Evolutionary conservation across 2,329 filamentous ascomycete species (phyloP), one percentile per base, ranked within the genome.

Genomic region (Arthrobotrys sphaeroides): DNA sequence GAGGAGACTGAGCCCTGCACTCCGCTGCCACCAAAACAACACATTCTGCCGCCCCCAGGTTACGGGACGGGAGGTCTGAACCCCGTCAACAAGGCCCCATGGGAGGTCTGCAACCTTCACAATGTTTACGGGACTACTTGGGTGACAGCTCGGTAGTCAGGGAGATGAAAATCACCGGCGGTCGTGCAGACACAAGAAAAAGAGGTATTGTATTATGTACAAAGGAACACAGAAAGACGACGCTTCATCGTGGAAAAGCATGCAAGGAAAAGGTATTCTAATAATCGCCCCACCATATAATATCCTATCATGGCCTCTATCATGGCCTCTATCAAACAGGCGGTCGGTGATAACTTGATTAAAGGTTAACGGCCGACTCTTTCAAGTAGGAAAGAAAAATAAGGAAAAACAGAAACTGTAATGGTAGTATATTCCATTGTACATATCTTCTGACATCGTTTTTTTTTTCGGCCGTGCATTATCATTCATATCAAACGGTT

Each of bases 1-100:
- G 70, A 62, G 61, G 70, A 67, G 70, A 38, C 43, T 60, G 62
- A n/a, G n/a, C n/a, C n/a, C n/a, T n/a, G n/a, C n/a, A n/a, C n/a
- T n/a, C 55, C 55, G n/a, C 42, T 42, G 33, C 31, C 53, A 59
- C 38, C 55, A 60, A 43, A 47, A 59, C 66, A 70, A 70, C 66
- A 70, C 66, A 70, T 69, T 47, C 13, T 53, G 36, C n/a, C n/a
- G n/a, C n/a, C n/a, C n/a, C n/a, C n/a, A n/a, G n/a, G n/a, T n/a
- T n/a, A n/a, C n/a, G n/a, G n/a, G n/a, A n/a, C n/a, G n/a, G n/a
- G n/a, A n/a, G n/a, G n/a, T n/a, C n/a, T n/a, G n/a, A n/a, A n/a
- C n/a, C n/a, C n/a, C n/a, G n/a, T n/a, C n/a, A n/a, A n/a, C n/a
- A n/a, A n/a, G n/a, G n/a, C n/a, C n/a, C n/a, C n/a, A n/a, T n/a